phyloP scores from a whole-genome alignment of 2,329 filamentous ascomycete species.

The Teratosphaeria gauchensis region DNA sequence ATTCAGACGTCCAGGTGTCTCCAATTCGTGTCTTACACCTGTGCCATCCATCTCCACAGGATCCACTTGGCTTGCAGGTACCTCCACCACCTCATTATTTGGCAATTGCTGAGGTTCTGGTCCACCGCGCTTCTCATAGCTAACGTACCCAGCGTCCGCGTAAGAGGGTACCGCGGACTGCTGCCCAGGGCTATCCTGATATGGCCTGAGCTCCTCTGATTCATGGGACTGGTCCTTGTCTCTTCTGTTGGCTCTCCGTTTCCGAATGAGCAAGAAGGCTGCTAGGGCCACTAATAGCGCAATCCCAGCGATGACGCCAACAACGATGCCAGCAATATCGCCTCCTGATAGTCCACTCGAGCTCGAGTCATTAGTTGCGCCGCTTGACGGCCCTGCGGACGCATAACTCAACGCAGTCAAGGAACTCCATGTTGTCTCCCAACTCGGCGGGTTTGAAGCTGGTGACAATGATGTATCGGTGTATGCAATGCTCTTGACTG shows the following conservation, averaged over 20 bases:
- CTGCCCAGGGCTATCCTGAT: background rate
- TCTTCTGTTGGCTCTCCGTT: slow-evolving; percentile 2
- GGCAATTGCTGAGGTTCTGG: background rate
- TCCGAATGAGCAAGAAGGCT: slow-evolving; percentile 4
- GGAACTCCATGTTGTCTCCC: slow-evolving; percentile 7
- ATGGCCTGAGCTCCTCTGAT: background rate
- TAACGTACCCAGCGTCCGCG: background rate
- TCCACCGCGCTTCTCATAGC: background rate
- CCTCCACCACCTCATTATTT: background rate
- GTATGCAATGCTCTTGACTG: slow-evolving; percentile 3
- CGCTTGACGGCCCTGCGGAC: background rate
- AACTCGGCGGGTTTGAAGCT: slow-evolving; percentile 7
- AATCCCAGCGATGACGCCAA: slow-evolving; percentile 13
- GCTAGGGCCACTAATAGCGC: slow-evolving; percentile 4
- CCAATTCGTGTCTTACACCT: background rate
- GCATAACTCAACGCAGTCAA: slow-evolving; percentile 3
- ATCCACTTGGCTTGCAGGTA: background rate
- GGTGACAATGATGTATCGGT: slow-evolving; percentile 3
- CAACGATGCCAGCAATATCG: slow-evolving; percentile 27
- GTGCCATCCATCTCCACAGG: background rate
- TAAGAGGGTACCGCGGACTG: background rate
- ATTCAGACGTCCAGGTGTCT: background rate
- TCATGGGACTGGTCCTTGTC: background rate
- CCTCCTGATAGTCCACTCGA: slow-evolving; percentile 17
- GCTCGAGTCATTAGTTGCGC: slow-evolving; percentile 21